phyloP scores from a whole-genome alignment of 805 yeast genomes.

The Wickerhamiella dianesei region DNA sequence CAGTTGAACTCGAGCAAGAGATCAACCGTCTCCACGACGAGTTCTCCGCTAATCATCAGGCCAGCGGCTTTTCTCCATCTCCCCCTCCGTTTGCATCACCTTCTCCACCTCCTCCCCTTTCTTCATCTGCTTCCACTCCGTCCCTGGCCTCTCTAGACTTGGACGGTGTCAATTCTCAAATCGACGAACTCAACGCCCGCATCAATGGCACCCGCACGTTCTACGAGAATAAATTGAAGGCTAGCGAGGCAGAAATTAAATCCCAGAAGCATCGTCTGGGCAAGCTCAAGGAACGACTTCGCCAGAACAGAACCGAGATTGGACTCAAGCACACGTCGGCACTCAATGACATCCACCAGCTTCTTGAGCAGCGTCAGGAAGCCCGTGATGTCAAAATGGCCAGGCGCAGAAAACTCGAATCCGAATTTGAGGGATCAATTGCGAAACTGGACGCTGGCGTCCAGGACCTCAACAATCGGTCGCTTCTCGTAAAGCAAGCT shows the following conservation, averaged over 20 bases:
- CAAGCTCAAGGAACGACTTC: conserved; percentile 2
- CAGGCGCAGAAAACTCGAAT: conserved; percentile 5
- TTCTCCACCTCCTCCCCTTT: neutral
- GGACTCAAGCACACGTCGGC: neutral
- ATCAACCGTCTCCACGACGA: conserved; percentile 8
- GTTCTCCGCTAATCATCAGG: neutral
- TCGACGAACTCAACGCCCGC: neutral
- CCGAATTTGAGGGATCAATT: conserved; percentile 9
- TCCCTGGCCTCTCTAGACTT: conserved; percentile 2
- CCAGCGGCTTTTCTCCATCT: neutral
- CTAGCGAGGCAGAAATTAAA: neutral
- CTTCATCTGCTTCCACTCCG: neutral
- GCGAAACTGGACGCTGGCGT: conserved; percentile 7
- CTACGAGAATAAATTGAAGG: neutral
- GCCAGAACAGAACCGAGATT: neutral
- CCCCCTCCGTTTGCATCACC: neutral
- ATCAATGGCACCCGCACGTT: neutral
- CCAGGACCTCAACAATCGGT: conserved; percentile 6
- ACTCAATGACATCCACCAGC: neutral
- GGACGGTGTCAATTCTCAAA: conserved; percentile 1
- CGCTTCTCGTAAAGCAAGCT: conserved; percentile 2
- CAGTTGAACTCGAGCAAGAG: conserved; percentile 30
- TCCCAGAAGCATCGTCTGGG: neutral
- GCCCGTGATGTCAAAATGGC: conserved; percentile 1
- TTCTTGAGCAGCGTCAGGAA: conserved; percentile 1